Base-by-base conservation (phyloP, 225 moss, liverwort and hornwort genomes). In the Pseudisothecium myosuroides region DNA sequence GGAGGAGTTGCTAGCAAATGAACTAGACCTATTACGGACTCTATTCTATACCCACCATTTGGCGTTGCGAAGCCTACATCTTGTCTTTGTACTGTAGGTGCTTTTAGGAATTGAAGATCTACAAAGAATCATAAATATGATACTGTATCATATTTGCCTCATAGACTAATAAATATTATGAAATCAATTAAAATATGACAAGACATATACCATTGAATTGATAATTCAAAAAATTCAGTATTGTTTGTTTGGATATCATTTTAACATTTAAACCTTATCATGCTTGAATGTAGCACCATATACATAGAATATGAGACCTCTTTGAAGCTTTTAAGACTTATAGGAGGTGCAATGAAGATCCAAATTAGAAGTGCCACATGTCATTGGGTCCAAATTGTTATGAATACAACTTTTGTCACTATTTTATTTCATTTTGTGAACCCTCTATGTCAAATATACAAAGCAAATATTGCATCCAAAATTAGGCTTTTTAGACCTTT, bases 361-460 rank as follows among this genome's bases (percentile, higher is more conserved):
- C 12, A 22, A 68, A 22, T 68, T 68, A 34, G 2, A 23, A 68
- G 23, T 36, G 65, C 20, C 11, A 34, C 22, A n/a, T n/a, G 20
- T 20, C 5, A 68, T n/a, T 68, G 4, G 7, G 7, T 23, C 4
- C 1, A 0, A 4, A 22, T n/a, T 1, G 3, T 18, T 6, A 68
- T 22, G 12, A 68, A n/a, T 39, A 13, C 23, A 39, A 68, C n/a
- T 23, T 68, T 39, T 23, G 23, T 39, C 22, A 21, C n/a, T 68
- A n/a, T 7, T n/a, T 6, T 12, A n/a, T 68, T 0, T 68, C 68
- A 68, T 68, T 22, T 67, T 2, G 2, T 39, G 7, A n/a, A 68
- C 39, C 23, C 13, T 71, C 26, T 26, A 26, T 39, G 7, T 39
- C 23, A 24, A 69, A 69, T 39, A 39, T 5, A 24, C 4, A 69